Base-by-base conservation (phyloP, 805 yeast species). In the Cyberlindnera mycetangii region DNA sequence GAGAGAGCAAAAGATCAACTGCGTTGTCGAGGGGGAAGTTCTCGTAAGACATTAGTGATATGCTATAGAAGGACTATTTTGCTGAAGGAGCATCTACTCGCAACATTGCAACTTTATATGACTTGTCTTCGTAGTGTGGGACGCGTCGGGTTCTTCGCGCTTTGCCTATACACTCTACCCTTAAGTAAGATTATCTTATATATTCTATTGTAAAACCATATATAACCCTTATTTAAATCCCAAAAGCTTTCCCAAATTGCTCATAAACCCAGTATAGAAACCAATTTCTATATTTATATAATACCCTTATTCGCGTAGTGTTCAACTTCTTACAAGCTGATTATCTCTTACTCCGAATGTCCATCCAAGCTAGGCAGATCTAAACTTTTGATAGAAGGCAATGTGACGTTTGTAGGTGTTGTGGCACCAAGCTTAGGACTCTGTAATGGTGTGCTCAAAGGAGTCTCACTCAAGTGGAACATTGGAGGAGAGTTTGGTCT, bases 371-470 rank as follows among this genome's bases (percentile, higher is more conserved):
- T 52, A 16, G 64, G 64, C 7, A 59, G 33, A 38, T 55, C 62
- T 45, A 59, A 41, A 43, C 57, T 53, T 44, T 51, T 59, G 22
- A 59, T 42, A 17, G 62, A 56, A 17, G 64, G 64, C 28, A 59
- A 32, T 5, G 48, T 53, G 15, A 54, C 39, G 16, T 41, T 19
- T 18, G 39, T 37, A 8, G 55, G 52, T 2, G 47, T 42, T 3
- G 39, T 24, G 2, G 60, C 51, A 22, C 41, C 36, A 35, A 74
- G 52, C 37, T 63, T 72, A n/a, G 79, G 79, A 37, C 75, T 68
- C 44, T 75, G 78, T 22, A 67, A 53, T 12, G 78, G 78, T 0
- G 79, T 75, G 45, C 71, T 74, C 32, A 74, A 51, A 10, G 79
- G 79, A 7, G 79, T 75, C 12, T 72, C 78, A 41, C 61, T 64